phyloP scores from a whole-genome alignment of 768 basidiomycete genomes.

The Mycena kentingensis region DNA sequence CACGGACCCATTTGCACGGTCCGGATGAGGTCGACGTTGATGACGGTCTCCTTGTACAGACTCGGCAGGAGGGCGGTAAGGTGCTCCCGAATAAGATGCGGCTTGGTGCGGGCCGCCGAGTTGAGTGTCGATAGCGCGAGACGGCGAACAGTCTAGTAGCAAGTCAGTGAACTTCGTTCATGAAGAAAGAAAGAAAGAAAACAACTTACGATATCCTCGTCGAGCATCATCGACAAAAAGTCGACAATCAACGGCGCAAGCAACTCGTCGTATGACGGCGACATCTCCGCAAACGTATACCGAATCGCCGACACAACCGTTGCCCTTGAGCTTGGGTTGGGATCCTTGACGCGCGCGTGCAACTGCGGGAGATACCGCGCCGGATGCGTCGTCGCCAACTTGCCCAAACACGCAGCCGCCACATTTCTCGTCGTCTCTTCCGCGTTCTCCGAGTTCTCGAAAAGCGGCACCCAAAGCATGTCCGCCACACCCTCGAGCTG shows the following conservation, averaged over 20 bases:
- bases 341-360: conserved; percentile 68
- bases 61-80: conserved; percentile 73
- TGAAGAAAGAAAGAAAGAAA: neutral
- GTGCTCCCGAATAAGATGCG: conserved; percentile 87
- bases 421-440: conserved; percentile 94
- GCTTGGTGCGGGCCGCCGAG: conserved; percentile 93
- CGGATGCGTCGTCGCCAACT: conserved; percentile 90
- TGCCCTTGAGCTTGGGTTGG: conserved; percentile 72
- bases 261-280: conserved; percentile 85
- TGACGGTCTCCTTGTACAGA: conserved; percentile 81
- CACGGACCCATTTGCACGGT: conserved; percentile 97
- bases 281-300: conserved; percentile 89
- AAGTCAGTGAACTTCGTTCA: too few species aligned
- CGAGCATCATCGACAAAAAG: conserved; percentile 89
- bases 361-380: conserved; percentile 90
- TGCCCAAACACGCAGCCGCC: conserved; percentile 94
- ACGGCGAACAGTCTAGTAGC: conserved; percentile 78
- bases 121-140: conserved; percentile 89
- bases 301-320: conserved; percentile 93
- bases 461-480: conserved; percentile 87
- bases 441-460: conserved; percentile 84
- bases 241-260: conserved; percentile 87
- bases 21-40: conserved; percentile 79
- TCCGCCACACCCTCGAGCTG: conserved; percentile 89
- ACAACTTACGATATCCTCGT: conserved; percentile 73